A percentile compares a stretch with the other conserved stretches of the same genome.
phyloP scores from a whole-genome alignment of 2,329 filamentous ascomycete species.

The Rugonectria rugulosa region DNA sequence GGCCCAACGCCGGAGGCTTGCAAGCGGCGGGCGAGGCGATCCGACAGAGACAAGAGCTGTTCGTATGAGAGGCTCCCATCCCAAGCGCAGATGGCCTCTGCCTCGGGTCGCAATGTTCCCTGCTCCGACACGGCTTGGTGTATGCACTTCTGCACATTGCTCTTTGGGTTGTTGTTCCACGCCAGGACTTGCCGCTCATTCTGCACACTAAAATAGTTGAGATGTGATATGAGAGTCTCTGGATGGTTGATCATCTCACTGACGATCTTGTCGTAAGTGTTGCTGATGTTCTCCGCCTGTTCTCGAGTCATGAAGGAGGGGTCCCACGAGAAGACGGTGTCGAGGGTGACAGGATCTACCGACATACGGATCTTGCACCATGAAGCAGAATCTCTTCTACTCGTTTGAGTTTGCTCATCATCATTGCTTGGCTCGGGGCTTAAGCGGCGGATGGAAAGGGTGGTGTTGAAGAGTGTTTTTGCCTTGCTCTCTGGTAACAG shows the following conservation, averaged over 20 bases:
- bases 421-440: slow-evolving; percentile 37
- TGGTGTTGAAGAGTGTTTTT: slow-evolving; percentile 54
- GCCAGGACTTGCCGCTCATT: slow-evolving; percentile 58
- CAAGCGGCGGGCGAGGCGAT: slow-evolving; percentile 42
- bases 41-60: slow-evolving; percentile 49
- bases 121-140: slow-evolving; percentile 51
- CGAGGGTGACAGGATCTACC: slow-evolving; percentile 26
- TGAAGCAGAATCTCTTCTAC: neutral
- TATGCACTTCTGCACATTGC: slow-evolving; percentile 47
- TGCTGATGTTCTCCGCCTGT: slow-evolving; percentile 55
- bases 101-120: slow-evolving; percentile 42
- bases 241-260: slow-evolving; percentile 49
- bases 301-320: slow-evolving; percentile 48
- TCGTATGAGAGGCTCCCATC: slow-evolving; percentile 52
- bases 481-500: slow-evolving; percentile 1
- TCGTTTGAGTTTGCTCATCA: slow-evolving; percentile 20
- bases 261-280: slow-evolving; percentile 59
- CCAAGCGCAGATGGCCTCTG: slow-evolving; percentile 52
- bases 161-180: slow-evolving; percentile 27
- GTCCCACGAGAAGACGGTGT: slow-evolving; percentile 42
- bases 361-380: slow-evolving; percentile 32
- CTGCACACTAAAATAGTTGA: slow-evolving; percentile 57
- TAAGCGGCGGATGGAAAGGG: slow-evolving; percentile 40
- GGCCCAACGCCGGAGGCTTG: slow-evolving; percentile 31
- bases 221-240: slow-evolving; percentile 48